Evolutionary conservation across 2,329 filamentous ascomycete species (phyloP).

Genomic region (Fusarium graminum): DNA sequence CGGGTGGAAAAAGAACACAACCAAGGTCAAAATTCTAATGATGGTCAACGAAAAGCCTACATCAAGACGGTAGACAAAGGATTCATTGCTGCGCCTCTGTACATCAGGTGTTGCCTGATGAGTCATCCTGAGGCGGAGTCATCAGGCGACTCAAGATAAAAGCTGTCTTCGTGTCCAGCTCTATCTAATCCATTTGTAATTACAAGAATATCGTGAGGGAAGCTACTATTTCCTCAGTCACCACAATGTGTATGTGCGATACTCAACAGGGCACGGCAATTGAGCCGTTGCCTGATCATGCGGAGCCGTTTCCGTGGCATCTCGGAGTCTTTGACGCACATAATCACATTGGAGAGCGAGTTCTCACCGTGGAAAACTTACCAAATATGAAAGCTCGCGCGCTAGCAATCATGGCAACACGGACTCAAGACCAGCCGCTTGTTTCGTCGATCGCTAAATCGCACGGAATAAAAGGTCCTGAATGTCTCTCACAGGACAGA

Average conservation of each 20-base stretch:
- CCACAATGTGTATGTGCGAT: conserved; percentile 30
- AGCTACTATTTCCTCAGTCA: neutral
- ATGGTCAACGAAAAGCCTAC: no score
- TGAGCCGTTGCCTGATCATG: conserved; percentile 2
- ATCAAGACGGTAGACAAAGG: no score
- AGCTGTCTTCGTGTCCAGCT: neutral
- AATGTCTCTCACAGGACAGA: conserved; percentile 8
- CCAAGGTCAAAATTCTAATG: no score
- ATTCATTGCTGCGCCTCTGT: no score
- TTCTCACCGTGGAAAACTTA: conserved; percentile 5
- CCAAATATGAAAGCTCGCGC: conserved; percentile 30
- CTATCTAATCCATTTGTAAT: neutral
- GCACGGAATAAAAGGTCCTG: conserved; percentile 6
- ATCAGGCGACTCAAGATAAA: neutral
- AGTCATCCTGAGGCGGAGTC: neutral
- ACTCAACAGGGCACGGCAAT: conserved; percentile 3
- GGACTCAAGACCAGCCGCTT: conserved; percentile 42
- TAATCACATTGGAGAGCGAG: conserved; percentile 43
- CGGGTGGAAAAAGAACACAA: no score
- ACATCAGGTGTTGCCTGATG: neutral
- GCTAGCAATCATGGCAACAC: conserved; percentile 44
- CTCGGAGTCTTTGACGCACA: conserved; percentile 53
- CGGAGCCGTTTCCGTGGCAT: conserved; percentile 43
- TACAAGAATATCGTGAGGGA: neutral
- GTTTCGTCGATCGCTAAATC: conserved; percentile 15